Evolutionary conservation across 2,329 filamentous ascomycete species (phyloP).

Genomic region (Aureobasidium musti): DNA sequence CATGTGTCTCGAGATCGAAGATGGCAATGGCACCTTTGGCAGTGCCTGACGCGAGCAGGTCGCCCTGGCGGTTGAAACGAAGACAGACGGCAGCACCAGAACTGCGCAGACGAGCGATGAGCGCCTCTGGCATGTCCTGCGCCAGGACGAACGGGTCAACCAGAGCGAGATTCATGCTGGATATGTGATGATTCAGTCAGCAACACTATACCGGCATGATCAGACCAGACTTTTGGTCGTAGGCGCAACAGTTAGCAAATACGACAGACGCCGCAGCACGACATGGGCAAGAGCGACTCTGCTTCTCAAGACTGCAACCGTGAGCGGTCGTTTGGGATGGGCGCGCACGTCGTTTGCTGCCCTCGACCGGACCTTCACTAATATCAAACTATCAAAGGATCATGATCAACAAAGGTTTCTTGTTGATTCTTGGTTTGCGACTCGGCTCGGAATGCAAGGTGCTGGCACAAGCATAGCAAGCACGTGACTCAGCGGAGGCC

Average conservation of each 20-base stretch:
- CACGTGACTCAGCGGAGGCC: background rate
- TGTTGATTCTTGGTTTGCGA: background rate
- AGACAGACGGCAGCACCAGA: constrained; percentile 64
- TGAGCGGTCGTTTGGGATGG: background rate
- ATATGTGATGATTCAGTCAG: background rate
- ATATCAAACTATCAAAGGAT: background rate
- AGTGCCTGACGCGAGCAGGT: constrained; percentile 90
- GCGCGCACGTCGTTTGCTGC: background rate
- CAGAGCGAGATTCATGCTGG: constrained; percentile 68
- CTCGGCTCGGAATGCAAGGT: background rate
- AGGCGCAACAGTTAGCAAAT: background rate
- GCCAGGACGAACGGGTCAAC: constrained; percentile 71
- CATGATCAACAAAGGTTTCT: background rate
- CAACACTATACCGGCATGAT: background rate
- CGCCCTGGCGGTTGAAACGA: constrained; percentile 91
- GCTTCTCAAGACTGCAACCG: background rate
- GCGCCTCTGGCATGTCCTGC: constrained; percentile 85
- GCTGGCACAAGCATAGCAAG: background rate
- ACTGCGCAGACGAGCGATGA: constrained; percentile 80
- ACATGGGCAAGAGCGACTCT: constrained; percentile 2
- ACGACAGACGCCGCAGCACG: background rate
- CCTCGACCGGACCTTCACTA: background rate
- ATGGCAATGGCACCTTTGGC: constrained; percentile 90
- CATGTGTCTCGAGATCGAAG: constrained; percentile 97
- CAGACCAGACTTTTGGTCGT: background rate